Evolutionary conservation across 2,329 filamentous ascomycete species (phyloP).

Genomic region (Dactylellina haptotyla): DNA sequence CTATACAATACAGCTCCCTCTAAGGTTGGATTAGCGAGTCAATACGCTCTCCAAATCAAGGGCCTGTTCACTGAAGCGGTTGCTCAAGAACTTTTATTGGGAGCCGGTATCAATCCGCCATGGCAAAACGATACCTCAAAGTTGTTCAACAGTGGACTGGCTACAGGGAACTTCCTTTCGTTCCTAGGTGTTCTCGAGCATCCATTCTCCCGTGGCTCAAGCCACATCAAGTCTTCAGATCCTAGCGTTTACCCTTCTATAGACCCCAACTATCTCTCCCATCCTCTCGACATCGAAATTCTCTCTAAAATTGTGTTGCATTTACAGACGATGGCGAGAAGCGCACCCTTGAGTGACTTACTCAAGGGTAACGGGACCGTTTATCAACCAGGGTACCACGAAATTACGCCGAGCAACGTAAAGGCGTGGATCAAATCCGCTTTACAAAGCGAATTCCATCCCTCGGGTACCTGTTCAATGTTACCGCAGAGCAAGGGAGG

Average conservation of each 20-base stretch:
- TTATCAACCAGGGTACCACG: slow-evolving; percentile 39
- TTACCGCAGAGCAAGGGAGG: slow-evolving; percentile 59
- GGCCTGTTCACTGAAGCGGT: slow-evolving; percentile 37
- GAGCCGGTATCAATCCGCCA: slow-evolving; percentile 35
- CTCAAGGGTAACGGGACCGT: slow-evolving; percentile 42
- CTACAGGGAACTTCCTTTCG: slow-evolving; percentile 34
- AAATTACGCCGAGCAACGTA: slow-evolving; percentile 56
- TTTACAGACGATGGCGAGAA: slow-evolving; percentile 32
- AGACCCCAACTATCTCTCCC: slow-evolving; percentile 68
- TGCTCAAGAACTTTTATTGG: slow-evolving; percentile 31
- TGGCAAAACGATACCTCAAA: slow-evolving; percentile 45
- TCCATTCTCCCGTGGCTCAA: slow-evolving; percentile 70
- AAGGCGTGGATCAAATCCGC: slow-evolving; percentile 61
- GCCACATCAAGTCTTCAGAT: slow-evolving; percentile 69
- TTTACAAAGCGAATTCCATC: slow-evolving; percentile 59
- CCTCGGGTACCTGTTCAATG: slow-evolving; percentile 59
- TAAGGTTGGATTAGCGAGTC: not conserved
- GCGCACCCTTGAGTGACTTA: slow-evolving; percentile 29
- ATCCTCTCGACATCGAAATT: slow-evolving; percentile 67
- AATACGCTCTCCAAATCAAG: slow-evolving; percentile 29
- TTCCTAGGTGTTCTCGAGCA: slow-evolving; percentile 63
- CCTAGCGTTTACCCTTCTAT: slow-evolving; percentile 67
- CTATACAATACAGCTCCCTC: not conserved
- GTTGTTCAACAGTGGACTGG: slow-evolving; percentile 35
- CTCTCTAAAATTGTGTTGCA: slow-evolving; percentile 45